Percentiles rank a stretch among this genome's conserved stretches.
Evolutionary conservation across 306 rosid genomes (phyloP).

Genomic region (Medicago lupulina): DNA sequence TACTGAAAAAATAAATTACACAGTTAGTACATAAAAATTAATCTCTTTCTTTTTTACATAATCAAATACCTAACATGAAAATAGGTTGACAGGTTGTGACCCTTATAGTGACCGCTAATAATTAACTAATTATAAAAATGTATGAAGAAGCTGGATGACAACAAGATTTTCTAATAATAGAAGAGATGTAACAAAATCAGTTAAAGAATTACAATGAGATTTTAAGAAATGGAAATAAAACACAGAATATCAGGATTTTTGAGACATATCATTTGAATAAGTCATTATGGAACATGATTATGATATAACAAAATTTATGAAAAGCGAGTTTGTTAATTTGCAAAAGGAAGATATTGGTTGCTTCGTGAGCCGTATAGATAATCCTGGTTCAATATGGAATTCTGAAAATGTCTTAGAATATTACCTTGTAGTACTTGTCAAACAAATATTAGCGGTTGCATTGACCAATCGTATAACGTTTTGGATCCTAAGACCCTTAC

Average conservation of each 20-base stretch:
- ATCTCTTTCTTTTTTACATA: no score
- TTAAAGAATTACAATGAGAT: not conserved
- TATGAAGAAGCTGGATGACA: not conserved
- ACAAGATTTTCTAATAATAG: constrained; percentile 22
- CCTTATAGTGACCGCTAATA: not conserved
- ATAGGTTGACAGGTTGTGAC: not conserved
- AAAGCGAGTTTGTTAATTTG: no score
- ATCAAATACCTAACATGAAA: not conserved
- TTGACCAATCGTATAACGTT: not conserved
- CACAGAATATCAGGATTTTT: not conserved
- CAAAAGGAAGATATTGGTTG: not conserved
- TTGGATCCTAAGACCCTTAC: constrained; percentile 36
- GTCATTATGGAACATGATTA: not conserved
- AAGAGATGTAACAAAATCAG: not conserved
- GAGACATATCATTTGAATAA: not conserved
- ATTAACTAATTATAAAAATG: constrained; percentile 9
- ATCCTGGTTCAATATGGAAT: constrained; percentile 33
- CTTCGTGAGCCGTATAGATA: not conserved
- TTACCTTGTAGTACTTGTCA: not conserved
- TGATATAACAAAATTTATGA: not conserved
- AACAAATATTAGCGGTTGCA: not conserved
- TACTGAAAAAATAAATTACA: no score
- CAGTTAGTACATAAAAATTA: no score
- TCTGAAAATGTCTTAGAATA: not conserved
- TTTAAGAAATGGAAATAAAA: not conserved